Percentiles rank a stretch among this genome's conserved stretches.
Evolutionary conservation across 139 green algal species (phyloP).

Genomic region (Chlorella sp.): DNA sequence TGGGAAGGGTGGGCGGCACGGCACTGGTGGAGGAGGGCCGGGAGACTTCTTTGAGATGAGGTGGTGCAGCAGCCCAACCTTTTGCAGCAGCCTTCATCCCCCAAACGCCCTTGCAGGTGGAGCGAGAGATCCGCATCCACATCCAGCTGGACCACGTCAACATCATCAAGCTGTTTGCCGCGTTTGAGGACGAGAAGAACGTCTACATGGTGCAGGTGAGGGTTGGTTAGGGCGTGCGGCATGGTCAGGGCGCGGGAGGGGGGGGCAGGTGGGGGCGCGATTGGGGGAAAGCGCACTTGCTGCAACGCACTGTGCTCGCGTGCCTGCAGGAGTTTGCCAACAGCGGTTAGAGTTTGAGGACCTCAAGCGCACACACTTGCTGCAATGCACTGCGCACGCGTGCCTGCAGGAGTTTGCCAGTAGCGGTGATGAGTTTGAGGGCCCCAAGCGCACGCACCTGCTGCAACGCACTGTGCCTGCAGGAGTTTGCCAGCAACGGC

Average conservation of each 20-base stretch:
- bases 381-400: neutral
- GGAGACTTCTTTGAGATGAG: too few species aligned
- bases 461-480: neutral
- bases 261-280: too few species aligned
- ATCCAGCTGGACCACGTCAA: conserved; percentile 42
- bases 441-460: neutral
- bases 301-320: conserved; percentile 1
- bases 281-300: neutral
- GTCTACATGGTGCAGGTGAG: conserved; percentile 77
- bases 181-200: conserved; percentile 73
- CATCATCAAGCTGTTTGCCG: conserved; percentile 59
- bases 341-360: too few species aligned
- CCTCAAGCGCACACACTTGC: too few species aligned
- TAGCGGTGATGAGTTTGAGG: neutral
- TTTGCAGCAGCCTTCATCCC: too few species aligned
- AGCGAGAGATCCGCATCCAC: conserved; percentile 51
- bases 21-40: neutral
- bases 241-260: too few species aligned
- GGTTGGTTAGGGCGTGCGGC: neutral
- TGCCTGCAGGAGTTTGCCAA: too few species aligned
- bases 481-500: conserved; percentile 51
- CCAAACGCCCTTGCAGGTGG: conserved; percentile 47
- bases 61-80: too few species aligned
- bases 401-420: neutral
- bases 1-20: too few species aligned